Evolutionary conservation across 345 rosid species (phyloP).

Genomic region (Bruguiera sexangula): DNA sequence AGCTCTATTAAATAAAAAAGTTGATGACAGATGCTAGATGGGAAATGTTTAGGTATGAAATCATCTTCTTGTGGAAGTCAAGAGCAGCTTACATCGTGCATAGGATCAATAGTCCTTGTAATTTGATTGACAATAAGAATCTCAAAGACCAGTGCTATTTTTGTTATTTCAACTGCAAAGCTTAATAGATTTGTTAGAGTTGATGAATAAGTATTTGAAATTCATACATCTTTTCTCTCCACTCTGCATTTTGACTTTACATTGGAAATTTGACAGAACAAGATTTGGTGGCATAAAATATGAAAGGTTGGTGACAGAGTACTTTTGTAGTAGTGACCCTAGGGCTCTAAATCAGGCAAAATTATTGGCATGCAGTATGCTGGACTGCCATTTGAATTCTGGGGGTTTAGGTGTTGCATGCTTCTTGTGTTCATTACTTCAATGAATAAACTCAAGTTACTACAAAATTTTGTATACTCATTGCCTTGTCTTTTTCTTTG

Average conservation of each 20-base stretch:
- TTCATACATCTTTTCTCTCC: background rate
- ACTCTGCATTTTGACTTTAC: background rate
- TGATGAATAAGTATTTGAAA: background rate
- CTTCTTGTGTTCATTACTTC: background rate
- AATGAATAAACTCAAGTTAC: background rate
- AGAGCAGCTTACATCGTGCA: background rate
- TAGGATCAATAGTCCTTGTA: no score
- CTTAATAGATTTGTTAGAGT: background rate
- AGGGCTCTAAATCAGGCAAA: background rate
- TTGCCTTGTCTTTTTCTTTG: background rate
- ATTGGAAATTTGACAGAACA: background rate
- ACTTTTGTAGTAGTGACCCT: background rate
- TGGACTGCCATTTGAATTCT: background rate
- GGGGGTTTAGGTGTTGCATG: background rate
- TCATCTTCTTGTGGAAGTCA: background rate
- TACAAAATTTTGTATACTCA: background rate
- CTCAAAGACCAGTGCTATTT: background rate
- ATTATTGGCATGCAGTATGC: background rate
- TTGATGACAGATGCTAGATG: background rate
- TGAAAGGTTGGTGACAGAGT: background rate
- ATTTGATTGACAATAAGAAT: background rate
- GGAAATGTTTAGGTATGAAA: no score
- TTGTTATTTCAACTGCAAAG: background rate
- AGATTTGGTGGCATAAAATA: background rate
- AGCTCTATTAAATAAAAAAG: background rate